Base-by-base conservation (phyloP, 2,329 filamentous ascomycete genomes). In the Diaporthe velutina region DNA sequence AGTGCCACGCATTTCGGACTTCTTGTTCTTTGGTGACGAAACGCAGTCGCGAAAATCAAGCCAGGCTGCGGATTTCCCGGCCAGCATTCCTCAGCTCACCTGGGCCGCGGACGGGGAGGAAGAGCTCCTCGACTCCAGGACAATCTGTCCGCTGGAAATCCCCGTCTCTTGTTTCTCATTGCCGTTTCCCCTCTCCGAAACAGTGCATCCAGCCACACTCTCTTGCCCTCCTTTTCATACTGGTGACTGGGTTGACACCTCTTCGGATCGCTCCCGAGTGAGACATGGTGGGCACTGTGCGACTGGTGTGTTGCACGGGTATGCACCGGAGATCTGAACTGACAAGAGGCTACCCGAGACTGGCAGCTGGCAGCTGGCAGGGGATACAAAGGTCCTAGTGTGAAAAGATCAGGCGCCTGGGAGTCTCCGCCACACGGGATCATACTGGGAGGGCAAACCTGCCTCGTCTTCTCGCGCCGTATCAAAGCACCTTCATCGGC, bases 261-360 rank as follows among this genome's bases (percentile, higher is more conserved):
- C 22, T 52, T 60, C 55, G 70, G 70, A 71, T 71, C 57, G n/a
- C 30, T 61, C 38, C 70, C 70, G 50, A 38, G 45, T 67, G 55
- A 71, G 55, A 50, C 55, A 71, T 40, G 55, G 42, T 58, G 33
- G 42, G 33, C 70, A 71, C 70, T 60, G 70, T 61, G 70, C 55
- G 40, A 60, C 55, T 61, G 57, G 55, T 71, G 40, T 61, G 70
- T 61, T 40, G 55, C 42, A 60, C 70, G 57, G 57, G 70, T 60
- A 61, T 50, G 70, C 64, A 52, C 70, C 70, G 70, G 35, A 52
- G 70, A 61, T 71, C 70, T 71, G 55, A 52, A 71, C 70, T 71
- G 70, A 71, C 55, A 71, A 60, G 70, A 71, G 57, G 35, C 70
- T 71, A 71, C 70, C 70, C 70, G 70, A 71, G 70, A 71, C 70